Percentiles rank a stretch among this genome's conserved stretches.
phyloP scores from a whole-genome alignment of 176 grass and related monocot genomes.

The Alloteropsis semialata region DNA sequence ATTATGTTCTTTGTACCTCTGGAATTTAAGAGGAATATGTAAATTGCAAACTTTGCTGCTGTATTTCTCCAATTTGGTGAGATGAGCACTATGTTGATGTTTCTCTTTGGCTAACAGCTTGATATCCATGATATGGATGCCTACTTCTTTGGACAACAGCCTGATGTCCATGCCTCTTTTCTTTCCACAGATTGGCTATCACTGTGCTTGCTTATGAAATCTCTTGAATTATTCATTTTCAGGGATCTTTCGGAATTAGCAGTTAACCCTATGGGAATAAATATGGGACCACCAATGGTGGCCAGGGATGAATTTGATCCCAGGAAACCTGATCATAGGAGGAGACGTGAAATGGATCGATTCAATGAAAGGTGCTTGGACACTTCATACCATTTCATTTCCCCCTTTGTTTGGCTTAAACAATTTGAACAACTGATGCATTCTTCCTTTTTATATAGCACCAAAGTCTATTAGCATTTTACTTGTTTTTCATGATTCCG shows the following conservation, averaged over 20 bases:
- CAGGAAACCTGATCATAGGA: slow-evolving; percentile 64
- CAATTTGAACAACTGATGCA: not conserved
- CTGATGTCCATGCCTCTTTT: not conserved
- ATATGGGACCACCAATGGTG: slow-evolving; percentile 64
- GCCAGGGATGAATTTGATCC: slow-evolving; percentile 65
- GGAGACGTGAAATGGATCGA: slow-evolving; percentile 58
- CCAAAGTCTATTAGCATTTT: not conserved
- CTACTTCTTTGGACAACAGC: slow-evolving; percentile 6
- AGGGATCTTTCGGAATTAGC: slow-evolving; percentile 93
- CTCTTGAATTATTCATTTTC: slow-evolving; percentile 35
- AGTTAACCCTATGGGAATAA: slow-evolving; percentile 72
- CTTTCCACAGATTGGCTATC: not conserved
- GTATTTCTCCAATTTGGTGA: slow-evolving; percentile 21
- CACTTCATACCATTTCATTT: not conserved
- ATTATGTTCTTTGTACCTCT: slow-evolving; percentile 11
- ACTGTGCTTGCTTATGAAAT: slow-evolving; percentile 17
- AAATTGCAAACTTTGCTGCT: slow-evolving; percentile 1
- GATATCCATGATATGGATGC: not conserved
- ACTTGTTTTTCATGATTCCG: not conserved
- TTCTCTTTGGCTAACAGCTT: slow-evolving; percentile 4
- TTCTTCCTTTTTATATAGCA: not conserved
- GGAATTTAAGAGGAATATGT: slow-evolving; percentile 15
- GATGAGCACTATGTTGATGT: not conserved
- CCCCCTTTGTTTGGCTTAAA: not conserved
- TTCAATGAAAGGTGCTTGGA: slow-evolving; percentile 65